Percentiles rank a stretch among this genome's conserved stretches.
Conservation (phyloP, 179 eudicot genomes). For the Silene coronaria region DNA sequence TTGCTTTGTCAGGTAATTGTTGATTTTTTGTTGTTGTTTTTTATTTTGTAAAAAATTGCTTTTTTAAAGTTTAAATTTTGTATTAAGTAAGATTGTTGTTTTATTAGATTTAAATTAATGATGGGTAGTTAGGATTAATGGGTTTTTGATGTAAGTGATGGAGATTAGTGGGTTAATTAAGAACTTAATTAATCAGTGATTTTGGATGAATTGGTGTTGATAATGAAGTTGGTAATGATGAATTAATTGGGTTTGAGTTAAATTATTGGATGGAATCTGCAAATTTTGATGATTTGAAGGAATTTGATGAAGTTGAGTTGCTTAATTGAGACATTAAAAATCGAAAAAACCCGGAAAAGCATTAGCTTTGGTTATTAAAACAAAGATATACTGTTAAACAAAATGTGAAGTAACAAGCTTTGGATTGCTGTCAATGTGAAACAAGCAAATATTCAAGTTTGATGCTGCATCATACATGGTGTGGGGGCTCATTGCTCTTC, state of each 20-base stretch:
- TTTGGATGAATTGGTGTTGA: not conserved
- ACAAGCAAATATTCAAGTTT: not conserved
- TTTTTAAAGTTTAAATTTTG: not conserved
- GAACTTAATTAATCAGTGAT: not conserved
- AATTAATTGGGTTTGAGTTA: not conserved
- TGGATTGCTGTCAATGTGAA: not conserved
- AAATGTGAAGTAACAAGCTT: not conserved
- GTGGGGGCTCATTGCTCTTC: not conserved
- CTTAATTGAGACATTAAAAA: not conserved
- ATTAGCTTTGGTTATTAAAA: not conserved
- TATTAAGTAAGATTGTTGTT: not conserved
- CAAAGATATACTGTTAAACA: not conserved
- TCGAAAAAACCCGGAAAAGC: not conserved
- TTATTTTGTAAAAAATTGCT: not conserved
- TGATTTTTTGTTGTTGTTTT: not conserved
- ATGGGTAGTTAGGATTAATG: not conserved
- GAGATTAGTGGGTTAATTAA: not conserved
- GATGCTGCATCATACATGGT: not conserved
- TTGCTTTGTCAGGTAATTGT: conserved; percentile 36
- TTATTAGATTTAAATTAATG: not conserved
- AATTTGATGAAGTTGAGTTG: conserved; percentile 3
- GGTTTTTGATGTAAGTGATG: no score
- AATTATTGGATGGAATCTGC: not conserved
- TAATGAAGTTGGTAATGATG: not conserved
- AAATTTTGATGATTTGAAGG: not conserved